Evolutionary conservation across 192 early-diverging fungal species (phyloP).

Genomic region (Tieghemiomyces parasiticus): DNA sequence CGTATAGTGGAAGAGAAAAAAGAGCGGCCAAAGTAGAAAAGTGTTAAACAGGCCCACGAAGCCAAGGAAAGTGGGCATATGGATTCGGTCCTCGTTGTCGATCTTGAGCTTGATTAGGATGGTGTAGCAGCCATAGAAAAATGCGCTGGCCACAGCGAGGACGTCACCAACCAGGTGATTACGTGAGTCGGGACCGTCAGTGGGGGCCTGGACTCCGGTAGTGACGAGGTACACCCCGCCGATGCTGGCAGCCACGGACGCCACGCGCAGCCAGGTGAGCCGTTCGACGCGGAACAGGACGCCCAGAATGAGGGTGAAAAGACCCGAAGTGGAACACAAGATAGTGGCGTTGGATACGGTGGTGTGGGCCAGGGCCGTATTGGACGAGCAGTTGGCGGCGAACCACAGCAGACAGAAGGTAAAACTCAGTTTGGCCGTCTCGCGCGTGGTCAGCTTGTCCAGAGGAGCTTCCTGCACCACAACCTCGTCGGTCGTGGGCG

Average conservation of each 20-base stretch:
- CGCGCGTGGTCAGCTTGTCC: slow-evolving; percentile 17
- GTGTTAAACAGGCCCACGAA: not conserved
- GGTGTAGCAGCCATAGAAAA: slow-evolving; percentile 66
- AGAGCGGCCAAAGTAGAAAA: not conserved
- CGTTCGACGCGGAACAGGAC: slow-evolving; percentile 39
- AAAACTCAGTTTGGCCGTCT: slow-evolving; percentile 44
- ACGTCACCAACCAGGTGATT: slow-evolving; percentile 41
- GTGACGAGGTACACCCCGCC: slow-evolving; percentile 45
- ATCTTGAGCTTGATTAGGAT: slow-evolving; percentile 53
- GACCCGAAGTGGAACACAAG: slow-evolving; percentile 53
- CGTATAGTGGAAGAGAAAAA: slow-evolving; percentile 26
- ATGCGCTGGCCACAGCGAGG: slow-evolving; percentile 50
- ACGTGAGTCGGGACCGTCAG: not conserved
- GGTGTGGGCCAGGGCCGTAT: slow-evolving; percentile 57
- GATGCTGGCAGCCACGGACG: slow-evolving; percentile 44
- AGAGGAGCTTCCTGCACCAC: slow-evolving; percentile 1
- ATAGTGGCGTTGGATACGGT: slow-evolving; percentile 62
- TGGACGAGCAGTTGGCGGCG: slow-evolving; percentile 57
- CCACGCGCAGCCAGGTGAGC: slow-evolving; percentile 33
- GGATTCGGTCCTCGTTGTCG: slow-evolving; percentile 46
- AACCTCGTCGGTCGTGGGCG: not conserved
- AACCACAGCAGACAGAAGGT: slow-evolving; percentile 69
- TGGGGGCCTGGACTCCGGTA: slow-evolving; percentile 14
- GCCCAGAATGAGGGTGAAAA: slow-evolving; percentile 60
- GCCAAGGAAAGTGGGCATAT: slow-evolving; percentile 33